A percentile compares a stretch with the other conserved stretches of the same genome.
These are phyloP conservation scores for Coniochaeta prunicola DNA, from an alignment of 2,329 filamentous ascomycete species.

Conservation along the genomic window DNA sequence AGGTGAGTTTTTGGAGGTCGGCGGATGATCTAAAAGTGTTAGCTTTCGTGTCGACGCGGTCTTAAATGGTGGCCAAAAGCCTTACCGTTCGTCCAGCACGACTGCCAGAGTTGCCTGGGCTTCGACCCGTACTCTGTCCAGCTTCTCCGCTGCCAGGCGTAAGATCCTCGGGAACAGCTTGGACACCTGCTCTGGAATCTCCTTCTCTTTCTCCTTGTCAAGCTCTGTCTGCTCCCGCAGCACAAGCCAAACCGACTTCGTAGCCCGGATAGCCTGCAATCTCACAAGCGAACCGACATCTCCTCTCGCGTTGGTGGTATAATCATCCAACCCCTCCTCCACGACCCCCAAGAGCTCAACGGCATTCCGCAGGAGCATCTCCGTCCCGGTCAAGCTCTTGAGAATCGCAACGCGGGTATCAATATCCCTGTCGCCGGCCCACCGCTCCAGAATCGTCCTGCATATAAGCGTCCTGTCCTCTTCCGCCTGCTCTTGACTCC, in stretches of 20 bases:
- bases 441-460: constrained; percentile 41
- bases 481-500: constrained; percentile 5
- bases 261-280: constrained; percentile 70
- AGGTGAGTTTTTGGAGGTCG: constrained; percentile 31
- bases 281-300: constrained; percentile 86
- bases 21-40: constrained; percentile 10
- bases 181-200: constrained; percentile 6
- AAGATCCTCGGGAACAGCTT: constrained; percentile 44
- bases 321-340: constrained; percentile 67
- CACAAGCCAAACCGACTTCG: constrained; percentile 52
- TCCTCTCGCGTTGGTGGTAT: constrained; percentile 81
- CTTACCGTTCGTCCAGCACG: constrained; percentile 37
- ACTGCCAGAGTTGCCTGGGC: constrained; percentile 49
- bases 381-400: constrained; percentile 42
- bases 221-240: constrained; percentile 12
- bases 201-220: neutral
- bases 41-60: too few species aligned
- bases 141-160: constrained; percentile 76
- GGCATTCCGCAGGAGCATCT: constrained; percentile 33
- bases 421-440: constrained; percentile 40
- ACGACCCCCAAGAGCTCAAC: constrained; percentile 38
- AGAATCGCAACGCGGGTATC: constrained; percentile 49
- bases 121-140: constrained; percentile 74
- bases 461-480: constrained; percentile 27
- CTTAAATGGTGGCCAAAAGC: too few species aligned